These are phyloP conservation scores for Remersonia thermophila DNA, from an alignment of 2,329 filamentous ascomycete species.

Conservation along the genomic window DNA sequence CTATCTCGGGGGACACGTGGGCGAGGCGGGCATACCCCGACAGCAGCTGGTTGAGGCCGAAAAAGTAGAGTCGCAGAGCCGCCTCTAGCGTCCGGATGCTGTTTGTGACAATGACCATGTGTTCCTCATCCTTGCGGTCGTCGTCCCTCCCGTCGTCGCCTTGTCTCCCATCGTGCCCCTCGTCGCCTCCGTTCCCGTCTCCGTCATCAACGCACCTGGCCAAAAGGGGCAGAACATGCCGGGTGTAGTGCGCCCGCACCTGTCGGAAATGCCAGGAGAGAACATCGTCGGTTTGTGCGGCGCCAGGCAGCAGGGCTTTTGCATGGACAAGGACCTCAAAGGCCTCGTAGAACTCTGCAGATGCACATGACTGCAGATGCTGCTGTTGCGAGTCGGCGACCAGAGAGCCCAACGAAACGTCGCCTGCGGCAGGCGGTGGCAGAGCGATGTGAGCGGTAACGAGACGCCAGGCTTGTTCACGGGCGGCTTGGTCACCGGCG, in stretches of 20 bases:
- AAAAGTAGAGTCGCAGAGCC: slow-evolving; percentile 44
- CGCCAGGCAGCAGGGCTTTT: slow-evolving; percentile 31
- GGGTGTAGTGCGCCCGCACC: slow-evolving; percentile 47
- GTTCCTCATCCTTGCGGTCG: slow-evolving; percentile 25
- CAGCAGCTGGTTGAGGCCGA: slow-evolving; percentile 39
- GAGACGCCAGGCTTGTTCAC: slow-evolving; percentile 50
- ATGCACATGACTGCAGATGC: slow-evolving; percentile 25
- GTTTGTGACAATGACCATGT: slow-evolving; percentile 34
- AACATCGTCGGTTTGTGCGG: slow-evolving; percentile 42
- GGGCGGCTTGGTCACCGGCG: slow-evolving; percentile 40
- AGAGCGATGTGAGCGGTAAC: slow-evolving; percentile 47
- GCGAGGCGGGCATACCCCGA: slow-evolving; percentile 30
- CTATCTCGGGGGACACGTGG: slow-evolving; percentile 16
- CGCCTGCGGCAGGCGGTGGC: slow-evolving; percentile 40
- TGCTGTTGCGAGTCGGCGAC: slow-evolving; percentile 26
- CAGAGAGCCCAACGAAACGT: slow-evolving; percentile 41
- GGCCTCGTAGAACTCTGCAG: slow-evolving; percentile 37
- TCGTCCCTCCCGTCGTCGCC: slow-evolving; percentile 1
- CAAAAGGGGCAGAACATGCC: slow-evolving; percentile 45
- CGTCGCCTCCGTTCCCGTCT: background rate
- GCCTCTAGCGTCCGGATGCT: slow-evolving; percentile 47
- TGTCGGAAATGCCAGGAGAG: slow-evolving; percentile 49
- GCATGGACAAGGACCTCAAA: slow-evolving; percentile 42
- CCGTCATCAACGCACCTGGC: slow-evolving; percentile 26
- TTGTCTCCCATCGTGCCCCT: background rate